Evolutionary conservation across 371 early-diverging fungal species (phyloP).

Genomic region (Funneliformis caledonium): DNA sequence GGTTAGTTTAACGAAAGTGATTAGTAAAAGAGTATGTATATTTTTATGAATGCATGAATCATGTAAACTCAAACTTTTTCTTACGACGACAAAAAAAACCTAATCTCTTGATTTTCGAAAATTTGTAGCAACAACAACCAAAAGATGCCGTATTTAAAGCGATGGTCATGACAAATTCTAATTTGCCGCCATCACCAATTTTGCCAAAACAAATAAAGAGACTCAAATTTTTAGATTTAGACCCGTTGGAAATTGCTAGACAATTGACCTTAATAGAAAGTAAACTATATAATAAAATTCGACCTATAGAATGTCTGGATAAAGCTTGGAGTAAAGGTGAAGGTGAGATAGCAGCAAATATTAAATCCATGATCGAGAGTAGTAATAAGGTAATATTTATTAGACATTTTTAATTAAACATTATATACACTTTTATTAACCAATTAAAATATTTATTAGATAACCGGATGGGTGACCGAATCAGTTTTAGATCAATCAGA

Average conservation of each 20-base stretch:
- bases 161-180: conserved; percentile 64
- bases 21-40: conserved; percentile 67
- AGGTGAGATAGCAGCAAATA: conserved; percentile 58
- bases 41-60: conserved; percentile 32
- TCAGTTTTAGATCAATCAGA: conserved; percentile 82
- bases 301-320: conserved; percentile 84
- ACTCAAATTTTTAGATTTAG: conserved; percentile 79
- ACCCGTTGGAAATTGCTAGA: conserved; percentile 91
- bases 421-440: not conserved
- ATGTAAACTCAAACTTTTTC: not conserved
- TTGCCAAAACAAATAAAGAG: conserved; percentile 68
- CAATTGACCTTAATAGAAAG: conserved; percentile 92
- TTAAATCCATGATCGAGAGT: conserved; percentile 76
- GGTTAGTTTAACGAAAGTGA: conserved; percentile 69
- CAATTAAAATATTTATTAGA: conserved; percentile 43
- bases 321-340: conserved; percentile 83
- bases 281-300: conserved; percentile 77
- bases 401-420: not conserved
- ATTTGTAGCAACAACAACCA: conserved; percentile 37
- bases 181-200: conserved; percentile 67
- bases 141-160: conserved; percentile 61
- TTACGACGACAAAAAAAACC: not conserved
- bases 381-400: conserved; percentile 53
- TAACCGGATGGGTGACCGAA: conserved; percentile 90
- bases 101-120: not conserved